Base-by-base conservation (phyloP, 176 grass and related monocot species). In the Leersia perrieri region DNA sequence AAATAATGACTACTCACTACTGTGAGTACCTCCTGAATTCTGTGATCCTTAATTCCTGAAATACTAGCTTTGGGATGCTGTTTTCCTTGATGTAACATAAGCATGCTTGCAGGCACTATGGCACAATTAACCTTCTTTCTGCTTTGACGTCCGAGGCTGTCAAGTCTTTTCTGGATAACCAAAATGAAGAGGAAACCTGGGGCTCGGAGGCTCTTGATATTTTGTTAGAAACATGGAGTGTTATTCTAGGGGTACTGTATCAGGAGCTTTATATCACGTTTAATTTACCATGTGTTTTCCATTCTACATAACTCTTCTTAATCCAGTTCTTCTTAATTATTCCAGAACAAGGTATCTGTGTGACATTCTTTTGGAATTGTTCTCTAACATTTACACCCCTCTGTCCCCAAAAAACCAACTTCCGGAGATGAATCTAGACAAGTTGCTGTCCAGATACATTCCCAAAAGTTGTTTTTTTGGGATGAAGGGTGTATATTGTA, bases 201-300 rank as follows among this genome's bases (percentile, higher is more conserved):
- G 85, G 80, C 79, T 87, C 89, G 30, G 92, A 99, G 62, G 80
- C 90, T 84, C 87, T 93, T 77, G 96, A 98, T 88, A 95, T 98
- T 75, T 90, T 95, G 51, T 89, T 98, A 83, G 96, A 98, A 83
- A 91, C 89, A 70, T 98, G 96, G 96, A 95, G 88, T 91, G 88
- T 98, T 77, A 79, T 95, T 88, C 87, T 98, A 49, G 88, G 82
- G 96, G 96, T 98, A 93, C 58, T 67, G 57, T 47, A 40, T 60
- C 66, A 68, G 62, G 62, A 75, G 40, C 44, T 82, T 33, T 77
- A 29, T 32, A 66, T 80, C 13, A 82, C 30, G 80, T 55, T 60
- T 22, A 14, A 47, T 73, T 57, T 77, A 67, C 69, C 22, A 35
- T 49, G 41, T 11, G 23, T 63, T 32, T 90, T 44, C 32, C 26